Conservation (phyloP, 192 early-diverging fungal genomes). For the Entrophospora sp. region DNA sequence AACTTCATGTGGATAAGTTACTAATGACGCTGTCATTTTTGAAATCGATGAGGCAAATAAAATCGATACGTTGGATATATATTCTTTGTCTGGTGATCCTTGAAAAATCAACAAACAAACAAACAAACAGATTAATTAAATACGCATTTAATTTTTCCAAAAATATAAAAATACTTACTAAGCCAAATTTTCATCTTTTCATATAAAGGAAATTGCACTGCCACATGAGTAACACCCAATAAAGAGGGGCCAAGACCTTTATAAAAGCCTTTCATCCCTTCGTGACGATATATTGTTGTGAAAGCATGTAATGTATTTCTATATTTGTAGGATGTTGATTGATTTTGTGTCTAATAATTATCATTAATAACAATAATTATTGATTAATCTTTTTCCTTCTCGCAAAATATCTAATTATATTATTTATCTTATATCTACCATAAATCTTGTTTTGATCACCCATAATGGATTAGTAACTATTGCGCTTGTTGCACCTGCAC, state of each 20-base stretch:
- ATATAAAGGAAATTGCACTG: too few relatives aligned
- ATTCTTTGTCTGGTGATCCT: slow-evolving; percentile 26
- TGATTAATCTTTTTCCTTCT: too few relatives aligned
- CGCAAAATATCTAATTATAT: too few relatives aligned
- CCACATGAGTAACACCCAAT: too few relatives aligned
- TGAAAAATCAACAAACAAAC: background rate
- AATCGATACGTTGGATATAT: slow-evolving; percentile 43
- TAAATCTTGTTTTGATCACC: slow-evolving; percentile 84
- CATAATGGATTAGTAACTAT: too few relatives aligned
- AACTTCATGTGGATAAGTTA: too few relatives aligned
- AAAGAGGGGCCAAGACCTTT: too few relatives aligned
- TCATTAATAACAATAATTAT: too few relatives aligned
- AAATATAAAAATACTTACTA: slow-evolving; percentile 26
- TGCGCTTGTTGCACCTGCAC: slow-evolving; percentile 68
- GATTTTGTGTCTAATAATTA: slow-evolving; percentile 74
- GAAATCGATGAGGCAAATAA: slow-evolving; percentile 71
- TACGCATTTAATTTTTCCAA: too few relatives aligned
- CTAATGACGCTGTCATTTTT: slow-evolving; percentile 79
- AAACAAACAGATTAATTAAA: too few relatives aligned
- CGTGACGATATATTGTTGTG: slow-evolving; percentile 55
- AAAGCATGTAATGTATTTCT: slow-evolving; percentile 74
- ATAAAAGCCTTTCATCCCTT: slow-evolving; percentile 80
- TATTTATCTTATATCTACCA: too few relatives aligned
- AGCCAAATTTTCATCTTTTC: slow-evolving; percentile 61
- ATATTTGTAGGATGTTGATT: slow-evolving; percentile 69